Conservation (phyloP, 805 yeast genomes). For the Barnettozyma siamensis region DNA sequence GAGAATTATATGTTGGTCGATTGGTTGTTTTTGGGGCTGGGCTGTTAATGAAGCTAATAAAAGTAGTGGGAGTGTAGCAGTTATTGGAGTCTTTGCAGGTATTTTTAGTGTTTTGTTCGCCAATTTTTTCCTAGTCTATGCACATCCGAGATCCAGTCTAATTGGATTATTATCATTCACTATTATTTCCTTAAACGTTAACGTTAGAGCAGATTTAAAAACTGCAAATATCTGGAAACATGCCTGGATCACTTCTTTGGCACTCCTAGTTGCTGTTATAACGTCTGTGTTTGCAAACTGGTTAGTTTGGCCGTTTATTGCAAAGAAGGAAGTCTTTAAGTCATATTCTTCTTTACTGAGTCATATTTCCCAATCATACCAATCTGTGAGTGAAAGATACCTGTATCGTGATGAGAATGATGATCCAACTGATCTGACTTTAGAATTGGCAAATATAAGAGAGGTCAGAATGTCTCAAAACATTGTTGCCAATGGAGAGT, state of each 20-base stretch:
- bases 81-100: slow-evolving; percentile 35
- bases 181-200: slow-evolving; percentile 31
- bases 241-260: slow-evolving; percentile 36
- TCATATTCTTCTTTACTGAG: slow-evolving; percentile 35
- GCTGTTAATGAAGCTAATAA: slow-evolving; percentile 35
- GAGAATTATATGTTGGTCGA: slow-evolving; percentile 31
- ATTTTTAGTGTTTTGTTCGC: slow-evolving; percentile 30
- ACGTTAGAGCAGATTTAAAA: slow-evolving; percentile 10
- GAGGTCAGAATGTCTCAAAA: slow-evolving; percentile 44
- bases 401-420: slow-evolving; percentile 42
- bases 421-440: slow-evolving; percentile 39
- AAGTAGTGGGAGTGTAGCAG: slow-evolving; percentile 30
- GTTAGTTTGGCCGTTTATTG: slow-evolving; percentile 44
- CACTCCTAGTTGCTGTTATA: slow-evolving; percentile 34
- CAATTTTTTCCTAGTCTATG: slow-evolving; percentile 29
- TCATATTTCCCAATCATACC: slow-evolving; percentile 42
- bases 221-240: slow-evolving; percentile 29
- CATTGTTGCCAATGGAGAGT: slow-evolving; percentile 32
- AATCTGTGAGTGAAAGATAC: slow-evolving; percentile 41
- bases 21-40: slow-evolving; percentile 46
- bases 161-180: slow-evolving; percentile 37
- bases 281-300: slow-evolving; percentile 36
- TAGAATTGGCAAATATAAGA: slow-evolving; percentile 39
- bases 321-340: slow-evolving; percentile 35
- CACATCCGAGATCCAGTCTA: slow-evolving; percentile 39